phyloP scores from a whole-genome alignment of 768 basidiomycete species.

The Clitopilus passeckerianus region DNA sequence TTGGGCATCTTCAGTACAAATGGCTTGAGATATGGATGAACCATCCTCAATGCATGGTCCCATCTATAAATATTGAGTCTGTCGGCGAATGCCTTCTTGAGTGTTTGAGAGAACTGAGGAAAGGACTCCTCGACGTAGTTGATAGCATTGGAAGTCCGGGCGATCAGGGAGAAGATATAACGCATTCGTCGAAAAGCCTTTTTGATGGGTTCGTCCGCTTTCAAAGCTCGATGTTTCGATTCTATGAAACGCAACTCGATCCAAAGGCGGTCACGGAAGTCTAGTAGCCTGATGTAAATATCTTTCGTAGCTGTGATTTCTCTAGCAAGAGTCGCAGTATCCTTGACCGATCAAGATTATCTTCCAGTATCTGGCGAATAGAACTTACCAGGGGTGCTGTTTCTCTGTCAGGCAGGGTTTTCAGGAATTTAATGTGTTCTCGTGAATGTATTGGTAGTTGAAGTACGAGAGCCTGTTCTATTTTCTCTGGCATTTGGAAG shows the following conservation, averaged over 20 bases:
- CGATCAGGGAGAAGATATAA: background rate
- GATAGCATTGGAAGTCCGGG: background rate
- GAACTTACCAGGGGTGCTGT: background rate
- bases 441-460: background rate
- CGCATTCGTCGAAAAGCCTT: background rate
- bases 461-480: slow-evolving; percentile 3
- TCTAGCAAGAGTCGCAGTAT: background rate
- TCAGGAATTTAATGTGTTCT: background rate
- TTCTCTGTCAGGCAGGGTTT: background rate
- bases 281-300: background rate
- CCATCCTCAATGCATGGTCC: background rate
- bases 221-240: background rate
- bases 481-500: background rate
- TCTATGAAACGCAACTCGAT: background rate
- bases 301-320: background rate
- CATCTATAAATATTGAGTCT: background rate
- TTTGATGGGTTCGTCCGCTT: background rate
- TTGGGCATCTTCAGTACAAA: background rate
- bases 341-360: background rate
- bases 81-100: background rate
- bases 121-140: background rate
- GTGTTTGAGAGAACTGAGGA: background rate
- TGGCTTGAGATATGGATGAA: background rate
- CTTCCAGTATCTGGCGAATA: background rate
- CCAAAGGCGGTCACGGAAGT: background rate